A percentile compares a stretch with the other conserved stretches of the same genome.
Conservation (phyloP, 2,329 filamentous ascomycete genomes). For the Xylariaceae sp. region DNA sequence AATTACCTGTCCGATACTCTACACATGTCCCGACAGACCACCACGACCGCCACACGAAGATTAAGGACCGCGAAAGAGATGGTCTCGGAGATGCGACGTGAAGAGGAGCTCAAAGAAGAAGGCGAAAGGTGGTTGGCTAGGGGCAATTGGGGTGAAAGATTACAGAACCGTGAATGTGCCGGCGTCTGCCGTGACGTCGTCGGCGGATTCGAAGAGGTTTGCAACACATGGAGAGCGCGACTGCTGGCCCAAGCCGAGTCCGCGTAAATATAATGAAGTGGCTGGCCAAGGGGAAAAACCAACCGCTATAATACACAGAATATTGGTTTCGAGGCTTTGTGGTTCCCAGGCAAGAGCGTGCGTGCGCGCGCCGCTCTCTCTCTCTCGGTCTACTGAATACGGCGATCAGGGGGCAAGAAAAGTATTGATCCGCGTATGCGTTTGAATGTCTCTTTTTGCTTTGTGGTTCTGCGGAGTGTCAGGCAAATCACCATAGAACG, state of each 20-base stretch:
- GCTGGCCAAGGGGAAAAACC: background rate
- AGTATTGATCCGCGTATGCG: constrained; percentile 4
- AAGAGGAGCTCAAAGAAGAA: constrained; percentile 76
- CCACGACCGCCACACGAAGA: constrained; percentile 71
- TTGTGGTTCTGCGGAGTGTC: background rate
- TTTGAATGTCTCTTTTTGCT: constrained; percentile 5
- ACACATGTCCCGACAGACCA: constrained; percentile 89
- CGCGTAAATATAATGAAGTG: constrained; percentile 19
- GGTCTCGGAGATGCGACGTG: constrained; percentile 75
- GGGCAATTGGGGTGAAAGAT: constrained; percentile 75
- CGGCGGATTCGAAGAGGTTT: constrained; percentile 86
- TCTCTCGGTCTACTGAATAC: constrained; percentile 5
- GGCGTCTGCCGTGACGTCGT: constrained; percentile 82
- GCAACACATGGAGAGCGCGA: constrained; percentile 74
- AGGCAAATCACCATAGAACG: background rate
- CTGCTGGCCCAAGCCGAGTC: constrained; percentile 61
- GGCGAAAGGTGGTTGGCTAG: constrained; percentile 75
- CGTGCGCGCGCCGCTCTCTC: background rate
- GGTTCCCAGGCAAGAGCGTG: background rate
- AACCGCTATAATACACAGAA: background rate
- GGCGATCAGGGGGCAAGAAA: constrained; percentile 6
- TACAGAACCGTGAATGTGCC: constrained; percentile 75
- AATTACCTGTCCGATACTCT: constrained; percentile 85
- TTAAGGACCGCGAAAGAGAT: constrained; percentile 79
- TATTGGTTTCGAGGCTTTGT: background rate